A percentile compares a stretch with the other conserved stretches of the same genome.
phyloP scores from a whole-genome alignment of 2,329 filamentous ascomycete genomes.

The Neonectria sp. region DNA sequence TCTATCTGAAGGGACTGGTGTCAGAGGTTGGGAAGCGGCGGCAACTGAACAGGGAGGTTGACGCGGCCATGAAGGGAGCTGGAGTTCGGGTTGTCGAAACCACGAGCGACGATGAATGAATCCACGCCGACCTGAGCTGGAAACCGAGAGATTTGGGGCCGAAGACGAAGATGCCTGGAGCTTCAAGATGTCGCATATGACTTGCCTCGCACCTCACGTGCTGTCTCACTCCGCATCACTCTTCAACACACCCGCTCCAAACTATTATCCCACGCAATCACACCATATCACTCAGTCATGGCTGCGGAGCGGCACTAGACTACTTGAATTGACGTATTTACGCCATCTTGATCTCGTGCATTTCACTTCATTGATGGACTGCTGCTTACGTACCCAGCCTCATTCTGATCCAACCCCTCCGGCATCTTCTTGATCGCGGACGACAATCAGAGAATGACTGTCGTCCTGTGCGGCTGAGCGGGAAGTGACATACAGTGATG shows the following conservation, averaged over 20 bases:
- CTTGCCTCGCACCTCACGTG: slow-evolving; percentile 3
- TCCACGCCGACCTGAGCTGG: not conserved
- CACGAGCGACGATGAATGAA: slow-evolving; percentile 53
- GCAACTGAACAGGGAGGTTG: slow-evolving; percentile 53
- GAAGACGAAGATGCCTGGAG: not conserved
- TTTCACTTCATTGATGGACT: not conserved
- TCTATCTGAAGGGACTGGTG: slow-evolving; percentile 85
- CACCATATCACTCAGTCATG: not conserved
- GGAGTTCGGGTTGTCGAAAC: slow-evolving; percentile 62
- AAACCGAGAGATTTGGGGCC: not conserved
- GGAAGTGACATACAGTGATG: not conserved
- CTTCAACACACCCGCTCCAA: not conserved
- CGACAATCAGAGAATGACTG: not conserved
- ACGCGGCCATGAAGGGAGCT: slow-evolving; percentile 58
- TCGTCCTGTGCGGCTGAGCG: not conserved
- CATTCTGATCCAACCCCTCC: not conserved
- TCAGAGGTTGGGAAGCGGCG: slow-evolving; percentile 76
- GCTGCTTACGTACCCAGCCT: not conserved
- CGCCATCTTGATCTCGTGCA: not conserved
- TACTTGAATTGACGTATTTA: not conserved
- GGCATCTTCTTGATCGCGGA: not conserved
- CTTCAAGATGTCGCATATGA: not conserved
- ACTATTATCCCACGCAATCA: not conserved
- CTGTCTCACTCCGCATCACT: slow-evolving; percentile 6
- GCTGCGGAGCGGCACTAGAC: not conserved